phyloP scores from a whole-genome alignment of 2,329 filamentous ascomycete genomes.

The Colletotrichum aenigma region DNA sequence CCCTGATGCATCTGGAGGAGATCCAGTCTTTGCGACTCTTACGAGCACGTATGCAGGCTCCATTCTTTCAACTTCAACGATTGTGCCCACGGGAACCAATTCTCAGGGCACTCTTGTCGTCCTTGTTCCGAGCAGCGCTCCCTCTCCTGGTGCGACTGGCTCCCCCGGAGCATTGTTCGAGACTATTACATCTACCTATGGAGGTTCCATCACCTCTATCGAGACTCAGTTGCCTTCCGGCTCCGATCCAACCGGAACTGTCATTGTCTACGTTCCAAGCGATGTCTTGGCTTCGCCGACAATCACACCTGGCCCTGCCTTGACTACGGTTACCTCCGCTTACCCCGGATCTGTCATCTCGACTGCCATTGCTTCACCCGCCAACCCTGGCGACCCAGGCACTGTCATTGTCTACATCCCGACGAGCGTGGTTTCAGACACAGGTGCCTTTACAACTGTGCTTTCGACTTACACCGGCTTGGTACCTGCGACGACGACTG shows the following conservation, averaged over 20 bases:
- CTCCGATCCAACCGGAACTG: not conserved
- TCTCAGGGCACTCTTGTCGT: not conserved
- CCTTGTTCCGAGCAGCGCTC: not conserved
- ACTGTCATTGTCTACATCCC: slow-evolving; percentile 6
- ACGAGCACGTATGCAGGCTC: slow-evolving; percentile 2
- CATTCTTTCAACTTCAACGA: not conserved
- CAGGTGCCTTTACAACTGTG: not conserved
- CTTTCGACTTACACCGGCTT: slow-evolving; percentile 6
- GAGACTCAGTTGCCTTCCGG: slow-evolving; percentile 3
- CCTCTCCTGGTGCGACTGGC: not conserved
- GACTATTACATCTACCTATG: slow-evolving; percentile 2
- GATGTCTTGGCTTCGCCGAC: not conserved
- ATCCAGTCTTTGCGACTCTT: not conserved
- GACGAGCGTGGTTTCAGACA: not conserved
- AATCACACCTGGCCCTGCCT: not conserved
- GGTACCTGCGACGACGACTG: slow-evolving; percentile 1
- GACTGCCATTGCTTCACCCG: slow-evolving; percentile 3
- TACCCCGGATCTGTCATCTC: not conserved
- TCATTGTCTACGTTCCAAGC: slow-evolving; percentile 6
- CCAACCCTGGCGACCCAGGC: slow-evolving; percentile 9
- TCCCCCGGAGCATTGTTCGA: not conserved
- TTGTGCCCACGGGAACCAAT: not conserved
- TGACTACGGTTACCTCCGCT: slow-evolving; percentile 3
- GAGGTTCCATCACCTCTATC: not conserved
- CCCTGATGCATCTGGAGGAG: not conserved